These are phyloP conservation scores for Kwoniella dendrophila DNA, from an alignment of 768 basidiomycete genomes.

Conservation along the genomic window DNA sequence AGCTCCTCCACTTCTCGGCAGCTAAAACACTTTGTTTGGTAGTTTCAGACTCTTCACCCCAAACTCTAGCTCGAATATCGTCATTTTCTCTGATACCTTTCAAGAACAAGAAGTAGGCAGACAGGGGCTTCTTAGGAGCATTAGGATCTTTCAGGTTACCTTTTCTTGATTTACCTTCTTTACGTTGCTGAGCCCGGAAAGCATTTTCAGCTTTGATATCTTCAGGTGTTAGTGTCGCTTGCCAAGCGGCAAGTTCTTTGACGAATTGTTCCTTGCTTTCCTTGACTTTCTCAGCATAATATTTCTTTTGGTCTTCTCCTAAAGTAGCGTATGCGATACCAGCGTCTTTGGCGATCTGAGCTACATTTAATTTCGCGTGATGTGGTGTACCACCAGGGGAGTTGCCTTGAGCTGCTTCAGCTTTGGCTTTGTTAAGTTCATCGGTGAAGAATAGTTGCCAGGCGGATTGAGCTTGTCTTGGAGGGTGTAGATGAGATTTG, in stretches of 20 bases:
- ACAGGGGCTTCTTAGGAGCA: conserved; percentile 92
- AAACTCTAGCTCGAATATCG: conserved; percentile 73
- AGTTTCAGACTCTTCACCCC: conserved; percentile 87
- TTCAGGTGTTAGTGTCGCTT: conserved; percentile 84
- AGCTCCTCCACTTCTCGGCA: conserved; percentile 87
- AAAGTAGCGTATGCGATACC: conserved; percentile 84
- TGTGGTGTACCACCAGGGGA: conserved; percentile 48
- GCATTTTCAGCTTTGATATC: conserved; percentile 93
- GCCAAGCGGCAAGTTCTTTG: conserved; percentile 77
- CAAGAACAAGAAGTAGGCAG: conserved; percentile 92
- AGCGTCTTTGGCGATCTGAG: conserved; percentile 92
- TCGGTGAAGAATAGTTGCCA: conserved; percentile 98
- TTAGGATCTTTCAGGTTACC: conserved; percentile 96
- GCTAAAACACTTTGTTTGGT: conserved; percentile 93
- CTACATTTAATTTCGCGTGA: conserved; percentile 81
- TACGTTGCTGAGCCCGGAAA: conserved; percentile 87
- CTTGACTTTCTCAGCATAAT: conserved; percentile 81
- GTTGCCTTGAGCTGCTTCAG: conserved; percentile 38
- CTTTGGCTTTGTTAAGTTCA: conserved; percentile 72
- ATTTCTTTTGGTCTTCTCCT: conserved; percentile 75
- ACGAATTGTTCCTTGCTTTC: conserved; percentile 82
- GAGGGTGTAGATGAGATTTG: conserved; percentile 79
- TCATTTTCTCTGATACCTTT: conserved; percentile 83
- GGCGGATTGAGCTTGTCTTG: conserved; percentile 87
- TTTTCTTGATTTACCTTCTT: conserved; percentile 87